Evolutionary conservation across 2,329 filamentous ascomycete genomes (phyloP).

Genomic region (Ascochyta pisi): DNA sequence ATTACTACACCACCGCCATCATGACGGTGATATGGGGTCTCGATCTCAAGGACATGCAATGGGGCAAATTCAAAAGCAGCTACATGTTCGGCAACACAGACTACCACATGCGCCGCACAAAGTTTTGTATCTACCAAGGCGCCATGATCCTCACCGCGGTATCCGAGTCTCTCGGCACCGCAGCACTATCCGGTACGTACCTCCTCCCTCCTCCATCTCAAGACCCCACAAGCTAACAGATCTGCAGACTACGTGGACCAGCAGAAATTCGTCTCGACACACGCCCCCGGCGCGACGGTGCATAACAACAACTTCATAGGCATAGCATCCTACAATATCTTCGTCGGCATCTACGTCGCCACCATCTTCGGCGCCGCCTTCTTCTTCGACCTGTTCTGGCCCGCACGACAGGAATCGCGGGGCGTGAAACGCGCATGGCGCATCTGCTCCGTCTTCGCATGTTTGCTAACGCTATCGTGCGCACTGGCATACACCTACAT

Average conservation of each 20-base stretch:
- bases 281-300: slow-evolving; percentile 52
- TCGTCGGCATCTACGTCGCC: slow-evolving; percentile 63
- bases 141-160: slow-evolving; percentile 65
- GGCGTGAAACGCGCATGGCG: slow-evolving; percentile 63
- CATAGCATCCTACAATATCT: slow-evolving; percentile 65
- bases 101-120: slow-evolving; percentile 63
- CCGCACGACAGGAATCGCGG: slow-evolving; percentile 58
- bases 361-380: slow-evolving; percentile 66
- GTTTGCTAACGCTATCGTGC: slow-evolving; percentile 55
- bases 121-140: slow-evolving; percentile 66
- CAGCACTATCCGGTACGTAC: slow-evolving; percentile 58
- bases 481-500: slow-evolving; percentile 61
- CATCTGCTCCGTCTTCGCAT: slow-evolving; percentile 58
- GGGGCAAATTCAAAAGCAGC: slow-evolving; percentile 63
- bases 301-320: slow-evolving; percentile 65
- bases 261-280: slow-evolving; percentile 55
- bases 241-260: slow-evolving; percentile 61
- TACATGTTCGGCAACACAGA: slow-evolving; percentile 63
- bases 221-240: background rate
- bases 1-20: slow-evolving; percentile 3
- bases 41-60: slow-evolving; percentile 64
- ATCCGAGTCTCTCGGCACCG: slow-evolving; percentile 64
- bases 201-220: background rate
- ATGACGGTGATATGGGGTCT: slow-evolving; percentile 63
- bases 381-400: slow-evolving; percentile 69